Base-by-base conservation (phyloP, 2,329 filamentous ascomycete genomes). In the Ceratocystis cacaofunesta region DNA sequence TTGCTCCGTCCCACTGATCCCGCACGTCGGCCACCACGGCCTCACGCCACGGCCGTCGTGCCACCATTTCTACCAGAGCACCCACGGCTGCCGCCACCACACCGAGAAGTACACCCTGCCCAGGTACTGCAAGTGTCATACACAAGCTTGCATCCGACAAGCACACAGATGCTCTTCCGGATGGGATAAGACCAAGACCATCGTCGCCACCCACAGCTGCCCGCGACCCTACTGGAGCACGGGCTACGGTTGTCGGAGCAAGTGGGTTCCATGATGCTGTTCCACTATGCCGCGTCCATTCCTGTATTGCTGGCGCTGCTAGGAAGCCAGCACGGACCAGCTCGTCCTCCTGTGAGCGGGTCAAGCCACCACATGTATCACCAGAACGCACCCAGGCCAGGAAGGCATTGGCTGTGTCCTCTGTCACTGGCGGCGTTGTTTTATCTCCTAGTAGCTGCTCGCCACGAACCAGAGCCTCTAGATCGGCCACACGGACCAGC, bases 291-390 rank as follows among this genome's bases (percentile, higher is more conserved):
- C 30, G 55, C 28, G 25, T 22, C 63, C 61, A 58, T 30, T 63
- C 58, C 22, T 8, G 22, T 1, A 48, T 41, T 3, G 66, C 4
- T 30, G 73, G 73, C 70, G 75, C 77, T 1, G 86, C 89, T 1
- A 92, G 74, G 70, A 90, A 89, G 1, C 89, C 88, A 0, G 82
- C 80, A 55, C 79, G 76, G 66, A 89, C 81, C 0, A 92, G 78
- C 63, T 79, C 77, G 58, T 84, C 80, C 25, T 81, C 75, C 70
- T 86, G 80, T 3, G 71, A 70, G 8, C 72, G 71, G 2, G 74
- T 72, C 65, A 88, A n/a, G 52, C 66, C 43, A 65, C 70, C 6
- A 70, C 67, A 46, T 75, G 58, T 62, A 69, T 72, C 68, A 74
- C 32, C 15, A 8, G 48, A 19, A 12, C 46, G 28, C 12, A 55